Evolutionary conservation across 2,329 filamentous ascomycete species (phyloP), one percentile per base, ranked within the genome.

Genomic region (Alternaria tenuissima): DNA sequence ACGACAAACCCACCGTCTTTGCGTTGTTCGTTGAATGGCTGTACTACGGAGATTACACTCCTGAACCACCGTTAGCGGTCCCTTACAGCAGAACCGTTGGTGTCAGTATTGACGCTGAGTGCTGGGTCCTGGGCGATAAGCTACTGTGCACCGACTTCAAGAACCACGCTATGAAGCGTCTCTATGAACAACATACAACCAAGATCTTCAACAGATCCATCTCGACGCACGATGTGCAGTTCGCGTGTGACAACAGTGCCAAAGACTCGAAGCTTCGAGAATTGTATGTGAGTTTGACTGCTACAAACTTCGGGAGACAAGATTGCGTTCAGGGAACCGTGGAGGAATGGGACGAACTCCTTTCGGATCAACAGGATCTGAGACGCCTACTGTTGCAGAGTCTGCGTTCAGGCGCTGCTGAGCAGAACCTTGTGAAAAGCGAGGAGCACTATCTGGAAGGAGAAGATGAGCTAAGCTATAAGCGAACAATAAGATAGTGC

Each of bases 141-240:
- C 41, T 63, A 3, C 30, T 56, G n/a, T 61, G 49, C 28, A 54
- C 42, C 7, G 49, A 53, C 9, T 64, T 67, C 59, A 64, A 64
- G 44, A 58, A 59, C 32, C 52, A 64, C n/a, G 64, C 64, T 9
- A 65, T 67, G 59, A 36, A 38, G 22, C 55, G 51, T 38, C 48
- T 67, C 5, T 52, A 63, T 14, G 20, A 26, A 11, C 52, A 56
- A 18, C 46, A 63, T 18, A 52, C 24, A 12, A 22, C 52, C 44
- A 39, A 9, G 49, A 28, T 66, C 62, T 44, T 63, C 59, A 30
- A 81, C 83, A n/a, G 52, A 24, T n/a, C 59, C n/a, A 39, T 66
- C 7, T 32, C 55, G 7, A 46, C 58, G 8, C 8, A 44, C 38
- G 46, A 67, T 32, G 54, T 65, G 9, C 16, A 49, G n/a, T 63